Evolutionary conservation across 108 stramenopile genomes (phyloP), one percentile per base, ranked within the genome.

Genomic region (Skeletonema tropicum): DNA sequence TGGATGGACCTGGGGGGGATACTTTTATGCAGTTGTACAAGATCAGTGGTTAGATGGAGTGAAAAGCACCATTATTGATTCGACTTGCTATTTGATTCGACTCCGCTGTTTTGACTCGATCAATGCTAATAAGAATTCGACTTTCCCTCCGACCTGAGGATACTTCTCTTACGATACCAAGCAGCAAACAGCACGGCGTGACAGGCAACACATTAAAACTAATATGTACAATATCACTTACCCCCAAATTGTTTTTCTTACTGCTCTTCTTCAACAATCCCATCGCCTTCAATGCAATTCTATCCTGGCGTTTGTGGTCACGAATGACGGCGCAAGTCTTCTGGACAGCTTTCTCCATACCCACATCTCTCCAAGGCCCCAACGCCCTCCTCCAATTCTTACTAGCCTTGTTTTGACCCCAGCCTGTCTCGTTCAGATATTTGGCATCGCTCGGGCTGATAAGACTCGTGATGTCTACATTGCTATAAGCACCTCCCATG

Each of bases 321-420:
- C 91, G 71, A 86, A 92, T 92, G 41, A 92, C 91, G 58, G 87
- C 89, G 46, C 83, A 83, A 11, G 89, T 88, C 72, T 92, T 92
- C 17, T 84, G 81, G 39, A 90, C 84, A 25, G 89, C 87, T 60
- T 82, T 84, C 66, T 92, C 89, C 32, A 70, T 78, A 17, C 81
- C 84, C 71, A 92, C 64, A 65, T 85, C 86, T 45, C 64, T 79
- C 87, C 89, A 92, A 15, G 85, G 86, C 10, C 83, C 86, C 65
- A 87, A 66, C 12, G 83, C 76, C 36, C 31, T 57, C 35, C 70
- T 79, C 71, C 57, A 72, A 29, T 49, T 39, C 38, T 69, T 76
- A 11, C 68, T 61, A 36, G 29, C 63, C 33, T 39, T 52, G 45
- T 57, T 66, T 29, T 61, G 52, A 55, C 21, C 52, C 52, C 52